Evolutionary conservation across 441 rosid genomes (phyloP).

Genomic region (Populus tomentosa): DNA sequence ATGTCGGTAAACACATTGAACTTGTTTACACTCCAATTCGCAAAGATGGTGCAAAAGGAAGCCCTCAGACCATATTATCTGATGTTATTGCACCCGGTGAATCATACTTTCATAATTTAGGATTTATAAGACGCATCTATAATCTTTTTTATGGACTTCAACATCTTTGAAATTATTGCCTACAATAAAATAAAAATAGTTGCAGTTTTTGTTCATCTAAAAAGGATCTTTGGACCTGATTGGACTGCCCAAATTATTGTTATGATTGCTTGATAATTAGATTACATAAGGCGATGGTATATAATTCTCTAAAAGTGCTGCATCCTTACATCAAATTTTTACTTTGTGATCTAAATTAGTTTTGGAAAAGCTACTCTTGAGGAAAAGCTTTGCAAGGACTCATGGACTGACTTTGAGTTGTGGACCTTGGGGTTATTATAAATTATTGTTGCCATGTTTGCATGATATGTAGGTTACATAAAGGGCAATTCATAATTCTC

Average conservation of each 20-base stretch:
- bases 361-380: neutral
- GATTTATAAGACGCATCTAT: neutral
- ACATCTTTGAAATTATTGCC: neutral
- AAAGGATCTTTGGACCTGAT: neutral
- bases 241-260: neutral
- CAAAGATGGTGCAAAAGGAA: slow-evolving; percentile 80
- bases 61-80: slow-evolving; percentile 58
- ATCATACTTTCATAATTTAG: slow-evolving; percentile 16
- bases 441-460: neutral
- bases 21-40: slow-evolving; percentile 84
- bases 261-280: slow-evolving; percentile 1
- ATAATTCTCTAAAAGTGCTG: neutral
- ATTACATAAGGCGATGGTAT: neutral
- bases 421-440: slow-evolving; percentile 1
- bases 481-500: neutral
- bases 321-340: neutral
- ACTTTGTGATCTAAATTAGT: neutral
- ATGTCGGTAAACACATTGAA: slow-evolving; percentile 77
- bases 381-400: neutral
- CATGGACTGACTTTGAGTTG: neutral
- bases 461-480: neutral
- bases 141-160: neutral
- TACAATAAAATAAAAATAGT: neutral
- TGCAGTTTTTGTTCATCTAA: neutral
- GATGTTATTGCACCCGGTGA: slow-evolving; percentile 76